phyloP scores from a whole-genome alignment of 805 yeast genomes.

The Wickerhamiella musiphila region DNA sequence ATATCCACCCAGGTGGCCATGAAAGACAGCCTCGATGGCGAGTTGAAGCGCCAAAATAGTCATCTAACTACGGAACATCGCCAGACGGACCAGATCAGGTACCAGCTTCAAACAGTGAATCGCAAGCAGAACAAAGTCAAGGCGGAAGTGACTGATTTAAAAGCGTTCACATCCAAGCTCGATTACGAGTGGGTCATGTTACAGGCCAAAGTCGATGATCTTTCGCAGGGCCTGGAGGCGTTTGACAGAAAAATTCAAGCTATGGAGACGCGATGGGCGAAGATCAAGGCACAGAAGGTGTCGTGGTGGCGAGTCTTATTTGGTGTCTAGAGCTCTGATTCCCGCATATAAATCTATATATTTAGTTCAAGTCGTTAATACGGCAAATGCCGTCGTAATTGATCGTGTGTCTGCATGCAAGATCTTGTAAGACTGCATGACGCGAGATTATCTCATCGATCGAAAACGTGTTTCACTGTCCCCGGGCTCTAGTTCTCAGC shows the following conservation, averaged over 20 bases:
- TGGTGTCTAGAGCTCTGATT: neutral
- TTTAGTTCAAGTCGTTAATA: neutral
- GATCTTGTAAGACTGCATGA: neutral
- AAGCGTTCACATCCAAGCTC: conserved; percentile 36
- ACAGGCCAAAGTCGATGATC: conserved; percentile 45
- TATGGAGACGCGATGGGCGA: conserved; percentile 19
- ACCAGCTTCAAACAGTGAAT: conserved; percentile 12
- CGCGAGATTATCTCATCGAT: too few relatives aligned
- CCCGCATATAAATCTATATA: too few relatives aligned
- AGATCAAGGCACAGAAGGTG: neutral
- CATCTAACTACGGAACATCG: conserved; percentile 12
- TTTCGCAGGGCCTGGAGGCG: conserved; percentile 38
- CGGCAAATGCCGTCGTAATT: too few relatives aligned
- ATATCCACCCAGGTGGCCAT: conserved; percentile 5
- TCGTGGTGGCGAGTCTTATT: neutral
- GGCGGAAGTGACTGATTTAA: conserved; percentile 31
- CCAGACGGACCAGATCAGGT: conserved; percentile 13
- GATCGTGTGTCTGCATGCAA: too few relatives aligned
- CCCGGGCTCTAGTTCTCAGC: too few relatives aligned
- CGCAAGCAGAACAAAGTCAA: conserved; percentile 14
- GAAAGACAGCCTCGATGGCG: conserved; percentile 5
- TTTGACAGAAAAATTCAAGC: conserved; percentile 25
- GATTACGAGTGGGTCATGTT: conserved; percentile 49
- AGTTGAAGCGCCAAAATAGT: conserved; percentile 10
- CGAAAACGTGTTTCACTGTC: too few relatives aligned